These are phyloP conservation scores for Xylogone sp. DNA, from an alignment of 2,329 filamentous ascomycete species.

Conservation along the genomic window DNA sequence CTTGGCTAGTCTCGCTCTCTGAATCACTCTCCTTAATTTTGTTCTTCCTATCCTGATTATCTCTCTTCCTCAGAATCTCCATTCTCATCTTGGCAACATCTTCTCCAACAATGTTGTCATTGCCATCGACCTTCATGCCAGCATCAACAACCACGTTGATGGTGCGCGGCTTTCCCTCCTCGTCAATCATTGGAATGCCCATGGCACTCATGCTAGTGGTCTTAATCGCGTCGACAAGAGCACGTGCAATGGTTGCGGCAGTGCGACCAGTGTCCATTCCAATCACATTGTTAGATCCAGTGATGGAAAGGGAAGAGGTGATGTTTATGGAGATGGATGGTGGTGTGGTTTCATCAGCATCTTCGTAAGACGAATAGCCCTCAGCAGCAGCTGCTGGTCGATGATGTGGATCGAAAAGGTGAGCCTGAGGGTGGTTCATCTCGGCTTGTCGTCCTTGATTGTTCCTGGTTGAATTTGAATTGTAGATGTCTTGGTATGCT, in stretches of 20 bases:
- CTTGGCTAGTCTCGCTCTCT: not conserved
- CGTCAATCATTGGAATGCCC: constrained; percentile 43
- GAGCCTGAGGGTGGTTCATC: not conserved
- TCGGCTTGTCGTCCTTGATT: constrained; percentile 2
- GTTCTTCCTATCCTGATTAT: not conserved
- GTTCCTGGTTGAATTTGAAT: not conserved
- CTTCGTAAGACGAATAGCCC: constrained; percentile 1
- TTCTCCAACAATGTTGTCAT: constrained; percentile 40
- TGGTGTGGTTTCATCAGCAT: constrained; percentile 22
- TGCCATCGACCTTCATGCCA: constrained; percentile 40
- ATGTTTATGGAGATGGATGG: constrained; percentile 41
- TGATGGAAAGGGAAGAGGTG: constrained; percentile 43
- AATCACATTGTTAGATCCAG: constrained; percentile 45
- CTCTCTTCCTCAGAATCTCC: not conserved
- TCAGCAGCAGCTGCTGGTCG: not conserved
- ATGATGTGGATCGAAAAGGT: not conserved
- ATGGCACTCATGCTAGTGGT: constrained; percentile 35
- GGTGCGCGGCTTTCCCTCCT: constrained; percentile 38
- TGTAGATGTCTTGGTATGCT: not conserved
- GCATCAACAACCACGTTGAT: constrained; percentile 42
- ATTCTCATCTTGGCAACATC: not conserved
- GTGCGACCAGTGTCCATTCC: constrained; percentile 34
- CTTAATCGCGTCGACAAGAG: constrained; percentile 41
- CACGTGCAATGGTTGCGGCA: constrained; percentile 38
- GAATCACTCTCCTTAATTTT: not conserved